Evolutionary conservation across 768 basidiomycete species (phyloP).

Genomic region (Pleurotus tuber-regium): DNA sequence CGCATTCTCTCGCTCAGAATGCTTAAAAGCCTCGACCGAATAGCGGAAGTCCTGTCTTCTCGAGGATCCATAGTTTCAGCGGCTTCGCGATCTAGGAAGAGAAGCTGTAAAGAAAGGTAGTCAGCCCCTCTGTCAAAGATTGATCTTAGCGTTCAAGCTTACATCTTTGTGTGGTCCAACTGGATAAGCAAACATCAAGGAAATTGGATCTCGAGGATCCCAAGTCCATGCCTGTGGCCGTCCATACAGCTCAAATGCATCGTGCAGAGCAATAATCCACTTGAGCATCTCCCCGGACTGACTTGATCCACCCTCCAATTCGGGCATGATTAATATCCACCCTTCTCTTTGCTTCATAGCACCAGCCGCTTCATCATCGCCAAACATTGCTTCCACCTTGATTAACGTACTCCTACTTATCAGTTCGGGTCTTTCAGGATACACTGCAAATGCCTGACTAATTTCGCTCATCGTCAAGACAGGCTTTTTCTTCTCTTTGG

Average conservation of each 20-base stretch:
- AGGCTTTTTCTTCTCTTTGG: slow-evolving; percentile 72
- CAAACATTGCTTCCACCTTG: slow-evolving; percentile 86
- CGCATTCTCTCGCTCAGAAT: slow-evolving; percentile 68
- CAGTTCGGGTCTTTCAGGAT: slow-evolving; percentile 91
- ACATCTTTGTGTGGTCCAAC: slow-evolving; percentile 83
- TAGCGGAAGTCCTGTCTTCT: slow-evolving; percentile 71
- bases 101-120: slow-evolving; percentile 43
- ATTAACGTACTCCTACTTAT: slow-evolving; percentile 87
- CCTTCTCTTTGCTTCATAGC: slow-evolving; percentile 71
- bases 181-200: slow-evolving; percentile 94
- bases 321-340: slow-evolving; percentile 91
- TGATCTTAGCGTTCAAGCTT: slow-evolving; percentile 25
- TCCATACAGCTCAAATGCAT: slow-evolving; percentile 87
- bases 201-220: slow-evolving; percentile 80
- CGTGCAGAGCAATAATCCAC: slow-evolving; percentile 86
- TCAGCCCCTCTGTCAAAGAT: slow-evolving; percentile 10
- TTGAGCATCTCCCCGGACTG: slow-evolving; percentile 83
- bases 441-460: slow-evolving; percentile 90
- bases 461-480: slow-evolving; percentile 67
- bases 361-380: slow-evolving; percentile 69
- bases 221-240: slow-evolving; percentile 83
- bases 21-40: slow-evolving; percentile 59
- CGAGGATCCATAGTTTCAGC: slow-evolving; percentile 77
- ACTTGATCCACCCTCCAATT: slow-evolving; percentile 59
- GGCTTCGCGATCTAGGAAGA: slow-evolving; percentile 85